Evolutionary conservation across 306 rosid genomes (phyloP).

Genomic region (Medicago lupulina): DNA sequence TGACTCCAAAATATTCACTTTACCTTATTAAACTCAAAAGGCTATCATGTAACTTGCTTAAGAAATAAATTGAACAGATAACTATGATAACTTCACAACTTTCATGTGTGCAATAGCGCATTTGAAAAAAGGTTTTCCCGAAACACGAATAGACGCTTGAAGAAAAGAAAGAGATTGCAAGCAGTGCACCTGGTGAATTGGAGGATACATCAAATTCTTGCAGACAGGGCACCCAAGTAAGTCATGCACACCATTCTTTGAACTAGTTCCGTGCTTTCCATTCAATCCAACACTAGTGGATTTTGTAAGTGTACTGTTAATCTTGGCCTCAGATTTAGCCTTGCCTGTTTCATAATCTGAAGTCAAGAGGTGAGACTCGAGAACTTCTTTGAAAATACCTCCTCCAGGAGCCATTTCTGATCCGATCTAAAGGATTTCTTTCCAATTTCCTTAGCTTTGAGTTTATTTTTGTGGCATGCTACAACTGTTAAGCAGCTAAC

Average conservation of each 20-base stretch:
- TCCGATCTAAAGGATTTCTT: conserved; percentile 45
- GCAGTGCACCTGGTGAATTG: conserved; percentile 81
- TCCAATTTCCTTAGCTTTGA: conserved; percentile 42
- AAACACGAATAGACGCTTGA: neutral
- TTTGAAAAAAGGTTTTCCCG: neutral
- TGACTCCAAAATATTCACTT: neutral
- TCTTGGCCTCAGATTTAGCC: conserved; percentile 62
- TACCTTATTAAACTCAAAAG: neutral
- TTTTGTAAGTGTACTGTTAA: conserved; percentile 52
- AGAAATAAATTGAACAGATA: neutral
- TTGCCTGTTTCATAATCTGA: conserved; percentile 64
- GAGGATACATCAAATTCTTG: conserved; percentile 89
- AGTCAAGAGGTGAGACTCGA: conserved; percentile 57
- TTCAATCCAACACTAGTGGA: conserved; percentile 46
- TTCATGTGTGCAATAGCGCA: conserved; percentile 4
- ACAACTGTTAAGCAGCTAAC: conserved; percentile 46
- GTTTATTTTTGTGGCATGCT: conserved; percentile 31
- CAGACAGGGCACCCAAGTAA: conserved; percentile 91
- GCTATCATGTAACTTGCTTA: neutral
- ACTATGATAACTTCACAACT: neutral
- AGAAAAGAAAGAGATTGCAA: conserved; percentile 24
- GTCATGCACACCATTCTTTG: conserved; percentile 83
- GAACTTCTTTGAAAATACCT: conserved; percentile 69
- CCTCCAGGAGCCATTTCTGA: conserved; percentile 75
- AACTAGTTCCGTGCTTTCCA: conserved; percentile 63